Conservation (phyloP, 2,329 filamentous ascomycete species). For the Talaromyces albobiverticillius region DNA sequence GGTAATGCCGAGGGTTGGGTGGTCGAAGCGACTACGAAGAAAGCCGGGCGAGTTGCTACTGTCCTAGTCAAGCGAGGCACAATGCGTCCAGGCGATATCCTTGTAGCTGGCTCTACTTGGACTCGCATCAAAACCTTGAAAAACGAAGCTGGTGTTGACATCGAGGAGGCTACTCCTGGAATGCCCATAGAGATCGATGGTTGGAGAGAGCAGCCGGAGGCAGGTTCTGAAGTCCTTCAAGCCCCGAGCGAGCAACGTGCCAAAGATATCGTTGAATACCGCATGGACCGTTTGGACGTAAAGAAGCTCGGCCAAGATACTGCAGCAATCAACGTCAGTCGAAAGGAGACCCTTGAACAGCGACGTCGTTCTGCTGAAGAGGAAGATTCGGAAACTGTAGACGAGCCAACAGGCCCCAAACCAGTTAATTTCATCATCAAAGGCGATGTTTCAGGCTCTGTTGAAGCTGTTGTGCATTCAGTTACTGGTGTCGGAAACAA, state of each 20-base stretch:
- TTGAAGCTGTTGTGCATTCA: constrained; percentile 80
- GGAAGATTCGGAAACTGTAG: constrained; percentile 35
- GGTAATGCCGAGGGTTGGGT: constrained; percentile 89
- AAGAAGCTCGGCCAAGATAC: constrained; percentile 65
- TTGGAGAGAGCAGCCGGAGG: constrained; percentile 84
- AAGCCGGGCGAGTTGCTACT: constrained; percentile 79
- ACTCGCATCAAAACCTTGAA: constrained; percentile 77
- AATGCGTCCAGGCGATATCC: constrained; percentile 71
- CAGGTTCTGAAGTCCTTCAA: constrained; percentile 85
- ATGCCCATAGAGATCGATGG: constrained; percentile 90
- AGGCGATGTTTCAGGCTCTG: constrained; percentile 88
- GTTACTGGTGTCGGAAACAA: constrained; percentile 77
- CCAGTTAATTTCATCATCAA: constrained; percentile 82
- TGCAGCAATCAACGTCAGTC: constrained; percentile 70
- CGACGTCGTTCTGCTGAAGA: constrained; percentile 33
- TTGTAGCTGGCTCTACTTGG: constrained; percentile 88
- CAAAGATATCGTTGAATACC: constrained; percentile 72
- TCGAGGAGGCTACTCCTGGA: constrained; percentile 76
- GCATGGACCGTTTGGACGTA: constrained; percentile 68
- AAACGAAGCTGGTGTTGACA: constrained; percentile 75
- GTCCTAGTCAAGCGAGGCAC: constrained; percentile 87
- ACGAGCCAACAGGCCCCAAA: constrained; percentile 46
- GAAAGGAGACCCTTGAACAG: constrained; percentile 58
- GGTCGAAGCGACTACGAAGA: constrained; percentile 85
- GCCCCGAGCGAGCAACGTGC: constrained; percentile 75